Evolutionary conservation across 2,329 filamentous ascomycete species (phyloP).

Genomic region (Magnaporthiopsis rhizophila): DNA sequence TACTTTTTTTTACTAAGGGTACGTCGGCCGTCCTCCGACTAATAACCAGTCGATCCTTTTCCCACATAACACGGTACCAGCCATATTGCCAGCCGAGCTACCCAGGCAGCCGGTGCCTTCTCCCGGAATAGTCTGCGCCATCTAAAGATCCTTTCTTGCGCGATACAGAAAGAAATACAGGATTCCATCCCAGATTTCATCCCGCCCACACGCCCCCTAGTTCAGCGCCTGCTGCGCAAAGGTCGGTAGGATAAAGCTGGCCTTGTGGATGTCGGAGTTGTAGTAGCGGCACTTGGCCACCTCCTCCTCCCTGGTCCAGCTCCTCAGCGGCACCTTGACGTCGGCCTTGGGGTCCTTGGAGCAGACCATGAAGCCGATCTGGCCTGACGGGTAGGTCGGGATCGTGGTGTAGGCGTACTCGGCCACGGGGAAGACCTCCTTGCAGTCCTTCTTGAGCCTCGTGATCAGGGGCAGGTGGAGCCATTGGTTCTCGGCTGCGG

Average conservation of each 20-base stretch:
- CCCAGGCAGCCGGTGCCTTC: too few species aligned
- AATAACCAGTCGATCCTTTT: too few species aligned
- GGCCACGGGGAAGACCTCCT: slow-evolving; percentile 91
- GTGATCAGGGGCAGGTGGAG: slow-evolving; percentile 90
- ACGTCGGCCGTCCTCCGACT: too few species aligned
- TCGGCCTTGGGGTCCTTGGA: slow-evolving; percentile 84
- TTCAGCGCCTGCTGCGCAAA: slow-evolving; percentile 76
- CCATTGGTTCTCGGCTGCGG: slow-evolving; percentile 95
- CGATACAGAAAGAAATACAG: too few species aligned
- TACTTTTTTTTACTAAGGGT: too few species aligned
- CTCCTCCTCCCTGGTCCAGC: slow-evolving; percentile 81
- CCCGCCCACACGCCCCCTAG: slow-evolving; percentile 23
- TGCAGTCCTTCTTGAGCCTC: slow-evolving; percentile 93
- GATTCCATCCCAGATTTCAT: neutral
- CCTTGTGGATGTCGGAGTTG: slow-evolving; percentile 93
- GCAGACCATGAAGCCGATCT: slow-evolving; percentile 99
- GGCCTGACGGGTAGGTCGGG: slow-evolving; percentile 95
- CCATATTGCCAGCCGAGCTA: too few species aligned
- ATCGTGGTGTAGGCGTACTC: slow-evolving; percentile 99
- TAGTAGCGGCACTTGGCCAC: slow-evolving; percentile 93
- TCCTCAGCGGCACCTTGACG: slow-evolving; percentile 76
- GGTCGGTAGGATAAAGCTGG: slow-evolving; percentile 84
- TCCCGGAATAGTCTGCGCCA: too few species aligned
- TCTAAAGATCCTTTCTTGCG: too few species aligned
- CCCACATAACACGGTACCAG: too few species aligned